phyloP scores from a whole-genome alignment of 768 basidiomycete species.

The Mycena metata region DNA sequence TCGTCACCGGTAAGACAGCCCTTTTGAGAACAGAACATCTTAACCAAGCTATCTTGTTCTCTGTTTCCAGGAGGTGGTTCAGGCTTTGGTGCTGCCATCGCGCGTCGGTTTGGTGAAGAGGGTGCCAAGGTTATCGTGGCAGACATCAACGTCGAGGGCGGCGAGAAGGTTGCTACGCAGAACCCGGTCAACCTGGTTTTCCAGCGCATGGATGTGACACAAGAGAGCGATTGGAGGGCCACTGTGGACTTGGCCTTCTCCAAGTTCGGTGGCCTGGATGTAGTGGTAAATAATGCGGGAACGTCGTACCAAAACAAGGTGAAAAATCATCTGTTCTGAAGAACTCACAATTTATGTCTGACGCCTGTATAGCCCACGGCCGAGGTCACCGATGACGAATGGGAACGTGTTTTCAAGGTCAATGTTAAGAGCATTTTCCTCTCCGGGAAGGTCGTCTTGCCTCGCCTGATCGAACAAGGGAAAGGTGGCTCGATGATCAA shows the following conservation, averaged over 20 bases:
- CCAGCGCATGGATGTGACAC: conserved; percentile 28
- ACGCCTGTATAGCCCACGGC: conserved; percentile 23
- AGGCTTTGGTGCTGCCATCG: conserved; percentile 28
- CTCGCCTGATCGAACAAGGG: conserved; percentile 31
- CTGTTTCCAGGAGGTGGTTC: conserved; percentile 28
- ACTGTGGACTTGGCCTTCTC: conserved; percentile 27
- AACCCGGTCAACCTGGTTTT: conserved; percentile 27
- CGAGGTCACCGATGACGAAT: conserved; percentile 30
- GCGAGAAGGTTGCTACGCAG: conserved; percentile 29
- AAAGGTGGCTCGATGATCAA: conserved; percentile 30
- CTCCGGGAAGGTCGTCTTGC: conserved; percentile 26
- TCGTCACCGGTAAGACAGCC: conserved; percentile 29
- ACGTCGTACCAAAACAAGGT: conserved; percentile 28
- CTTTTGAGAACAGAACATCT: conserved; percentile 18
- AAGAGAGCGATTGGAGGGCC: conserved; percentile 28
- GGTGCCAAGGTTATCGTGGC: conserved; percentile 29
- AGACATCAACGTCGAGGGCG: conserved; percentile 27
- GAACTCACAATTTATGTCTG: conserved; percentile 26
- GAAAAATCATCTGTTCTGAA: conserved; percentile 15
- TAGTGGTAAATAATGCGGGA: conserved; percentile 27
- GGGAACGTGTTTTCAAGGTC: conserved; percentile 29
- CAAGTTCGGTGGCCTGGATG: conserved; percentile 28
- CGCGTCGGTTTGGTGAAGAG: conserved; percentile 29
- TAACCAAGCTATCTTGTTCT: conserved; percentile 19
- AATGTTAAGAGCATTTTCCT: conserved; percentile 31